Evolutionary conservation across 441 rosid genomes (phyloP).

Genomic region (Bocquillonia castaneifolia): DNA sequence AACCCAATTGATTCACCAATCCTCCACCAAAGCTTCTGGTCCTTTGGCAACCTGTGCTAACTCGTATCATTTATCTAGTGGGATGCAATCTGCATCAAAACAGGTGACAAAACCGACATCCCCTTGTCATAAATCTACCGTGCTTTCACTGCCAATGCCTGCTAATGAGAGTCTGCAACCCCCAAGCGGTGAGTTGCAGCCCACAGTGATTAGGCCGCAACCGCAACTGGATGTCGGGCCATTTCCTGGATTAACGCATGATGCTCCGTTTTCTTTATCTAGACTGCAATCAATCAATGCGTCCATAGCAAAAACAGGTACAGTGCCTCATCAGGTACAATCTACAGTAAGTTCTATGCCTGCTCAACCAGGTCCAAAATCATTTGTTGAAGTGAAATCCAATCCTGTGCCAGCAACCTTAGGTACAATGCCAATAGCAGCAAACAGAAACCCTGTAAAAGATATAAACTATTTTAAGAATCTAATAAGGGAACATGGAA

Average conservation of each 20-base stretch:
- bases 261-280: constrained; percentile 23
- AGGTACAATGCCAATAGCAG: neutral
- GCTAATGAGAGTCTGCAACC: constrained; percentile 17
- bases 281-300: neutral
- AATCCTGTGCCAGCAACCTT: constrained; percentile 9
- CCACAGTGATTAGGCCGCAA: constrained; percentile 15
- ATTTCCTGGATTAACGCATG: constrained; percentile 14
- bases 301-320: neutral
- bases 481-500: constrained; percentile 65
- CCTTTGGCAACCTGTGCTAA: constrained; percentile 2
- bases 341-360: constrained; percentile 7
- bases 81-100: constrained; percentile 16
- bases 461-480: constrained; percentile 49
- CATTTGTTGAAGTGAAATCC: neutral
- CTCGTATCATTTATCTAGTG: constrained; percentile 6
- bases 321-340: constrained; percentile 20
- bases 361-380: constrained; percentile 6
- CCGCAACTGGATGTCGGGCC: constrained; percentile 21
- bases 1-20: neutral
- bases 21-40: neutral
- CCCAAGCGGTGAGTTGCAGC: constrained; percentile 15
- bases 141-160: neutral
- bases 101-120: constrained; percentile 13
- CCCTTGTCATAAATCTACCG: constrained; percentile 16
- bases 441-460: constrained; percentile 27